phyloP scores from a whole-genome alignment of 2,329 filamentous ascomycete genomes.

The Epichloe festucae region DNA sequence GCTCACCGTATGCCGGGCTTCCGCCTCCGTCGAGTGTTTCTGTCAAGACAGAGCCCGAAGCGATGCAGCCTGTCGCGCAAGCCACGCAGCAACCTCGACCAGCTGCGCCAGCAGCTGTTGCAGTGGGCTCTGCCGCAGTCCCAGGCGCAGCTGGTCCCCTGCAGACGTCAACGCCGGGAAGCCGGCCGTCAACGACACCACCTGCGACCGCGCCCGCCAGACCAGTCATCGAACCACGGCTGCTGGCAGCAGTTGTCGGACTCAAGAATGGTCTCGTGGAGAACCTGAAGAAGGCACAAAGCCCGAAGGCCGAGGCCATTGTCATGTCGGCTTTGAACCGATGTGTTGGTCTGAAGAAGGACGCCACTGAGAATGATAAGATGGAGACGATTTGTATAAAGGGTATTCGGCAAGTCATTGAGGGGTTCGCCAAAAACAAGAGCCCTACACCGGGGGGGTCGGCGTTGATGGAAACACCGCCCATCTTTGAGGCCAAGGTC shows the following conservation, averaged over 20 bases:
- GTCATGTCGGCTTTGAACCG: slow-evolving; percentile 41
- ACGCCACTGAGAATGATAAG: slow-evolving; percentile 29
- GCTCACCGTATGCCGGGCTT: slow-evolving; percentile 21
- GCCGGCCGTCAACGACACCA: slow-evolving; percentile 15
- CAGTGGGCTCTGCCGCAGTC: background rate
- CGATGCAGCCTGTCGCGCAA: slow-evolving; percentile 5
- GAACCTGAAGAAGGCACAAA: slow-evolving; percentile 30
- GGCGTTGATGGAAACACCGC: slow-evolving; percentile 13
- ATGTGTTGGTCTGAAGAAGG: slow-evolving; percentile 33
- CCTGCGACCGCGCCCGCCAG: slow-evolving; percentile 15
- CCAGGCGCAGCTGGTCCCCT: slow-evolving; percentile 5
- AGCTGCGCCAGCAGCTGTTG: slow-evolving; percentile 4
- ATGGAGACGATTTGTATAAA: slow-evolving; percentile 35
- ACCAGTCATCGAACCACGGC: slow-evolving; percentile 30
- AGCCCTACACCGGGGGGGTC: slow-evolving; percentile 20
- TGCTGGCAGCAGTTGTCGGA: slow-evolving; percentile 28
- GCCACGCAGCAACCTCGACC: slow-evolving; percentile 10
- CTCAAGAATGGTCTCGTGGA: slow-evolving; percentile 35
- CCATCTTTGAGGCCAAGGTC: slow-evolving; percentile 26
- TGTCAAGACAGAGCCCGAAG: slow-evolving; percentile 19
- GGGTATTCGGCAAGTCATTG: slow-evolving; percentile 28
- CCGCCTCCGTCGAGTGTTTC: slow-evolving; percentile 14
- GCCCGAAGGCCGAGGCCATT: slow-evolving; percentile 31
- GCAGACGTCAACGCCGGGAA: slow-evolving; percentile 8
- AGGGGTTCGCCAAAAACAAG: slow-evolving; percentile 28